A percentile compares a stretch with the other conserved stretches of the same genome.
Evolutionary conservation across 495 filamentous ascomycete genomes (phyloP).

Genomic region (Acidomyces sp.): DNA sequence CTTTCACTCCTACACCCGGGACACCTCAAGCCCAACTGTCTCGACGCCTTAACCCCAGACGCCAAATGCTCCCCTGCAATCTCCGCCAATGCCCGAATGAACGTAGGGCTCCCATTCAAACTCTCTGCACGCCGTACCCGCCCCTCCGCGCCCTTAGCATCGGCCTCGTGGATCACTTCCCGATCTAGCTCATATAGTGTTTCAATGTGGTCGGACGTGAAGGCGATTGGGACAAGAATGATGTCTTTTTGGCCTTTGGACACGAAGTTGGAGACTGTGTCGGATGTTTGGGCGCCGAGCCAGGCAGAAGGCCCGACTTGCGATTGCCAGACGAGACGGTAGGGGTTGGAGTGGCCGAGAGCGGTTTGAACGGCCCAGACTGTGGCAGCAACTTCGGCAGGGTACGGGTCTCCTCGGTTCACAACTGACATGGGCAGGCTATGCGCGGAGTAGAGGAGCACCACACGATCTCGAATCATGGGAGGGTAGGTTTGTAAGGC

Average conservation of each 20-base stretch:
- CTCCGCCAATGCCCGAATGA: slow-evolving; percentile 81
- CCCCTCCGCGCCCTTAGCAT: slow-evolving; percentile 43
- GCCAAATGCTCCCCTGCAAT: slow-evolving; percentile 68
- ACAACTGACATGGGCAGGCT: slow-evolving; percentile 94
- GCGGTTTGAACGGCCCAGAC: slow-evolving; percentile 92
- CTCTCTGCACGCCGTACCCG: slow-evolving; percentile 79
- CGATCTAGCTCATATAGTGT: slow-evolving; percentile 91
- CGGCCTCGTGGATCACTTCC: slow-evolving; percentile 86
- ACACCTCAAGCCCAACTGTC: slow-evolving; percentile 84
- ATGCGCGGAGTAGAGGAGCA: slow-evolving; percentile 89
- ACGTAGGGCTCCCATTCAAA: slow-evolving; percentile 80
- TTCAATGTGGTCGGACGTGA: slow-evolving; percentile 97
- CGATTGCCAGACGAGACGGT: slow-evolving; percentile 92
- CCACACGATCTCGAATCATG: slow-evolving; percentile 61
- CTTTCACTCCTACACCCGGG: slow-evolving; percentile 86
- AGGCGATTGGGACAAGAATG: slow-evolving; percentile 88
- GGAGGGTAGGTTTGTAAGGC: slow-evolving; percentile 70
- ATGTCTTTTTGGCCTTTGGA: slow-evolving; percentile 84
- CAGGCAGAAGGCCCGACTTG: slow-evolving; percentile 93
- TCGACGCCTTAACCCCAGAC: slow-evolving; percentile 52
- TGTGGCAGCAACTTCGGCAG: slow-evolving; percentile 92
- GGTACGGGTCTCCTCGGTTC: slow-evolving; percentile 91
- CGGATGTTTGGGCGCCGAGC: slow-evolving; percentile 86
- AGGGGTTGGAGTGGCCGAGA: slow-evolving; percentile 73
- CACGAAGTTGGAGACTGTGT: slow-evolving; percentile 78